Evolutionary conservation across 495 filamentous ascomycete species (phyloP).

Genomic region (Annulohypoxylon nitens): DNA sequence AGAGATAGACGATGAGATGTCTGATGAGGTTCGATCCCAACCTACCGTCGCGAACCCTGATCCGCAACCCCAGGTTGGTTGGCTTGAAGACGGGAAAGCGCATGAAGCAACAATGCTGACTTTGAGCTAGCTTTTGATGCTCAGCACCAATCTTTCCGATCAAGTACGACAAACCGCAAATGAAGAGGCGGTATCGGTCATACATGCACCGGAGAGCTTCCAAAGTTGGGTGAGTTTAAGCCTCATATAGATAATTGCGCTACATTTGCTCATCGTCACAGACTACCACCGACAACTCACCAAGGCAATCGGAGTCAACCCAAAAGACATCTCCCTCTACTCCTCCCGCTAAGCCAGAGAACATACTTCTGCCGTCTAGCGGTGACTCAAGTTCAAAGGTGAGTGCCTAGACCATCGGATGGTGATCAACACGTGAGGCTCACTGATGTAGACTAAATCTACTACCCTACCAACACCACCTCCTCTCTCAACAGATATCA

Average conservation of each 20-base stretch:
- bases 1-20: conserved; percentile 78
- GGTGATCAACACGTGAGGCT: conserved; percentile 38
- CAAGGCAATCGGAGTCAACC: conserved; percentile 44
- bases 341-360: conserved; percentile 35
- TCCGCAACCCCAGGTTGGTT: conserved; percentile 51
- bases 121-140: conserved; percentile 64
- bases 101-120: conserved; percentile 47
- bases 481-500: conserved; percentile 76
- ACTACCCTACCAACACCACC: conserved; percentile 63
- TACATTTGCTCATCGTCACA: conserved; percentile 34
- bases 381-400: conserved; percentile 55
- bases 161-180: conserved; percentile 66
- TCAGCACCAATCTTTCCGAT: conserved; percentile 70
- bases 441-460: conserved; percentile 57
- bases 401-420: conserved; percentile 15
- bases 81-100: conserved; percentile 50
- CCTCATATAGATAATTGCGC: neutral
- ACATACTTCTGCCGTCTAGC: conserved; percentile 46
- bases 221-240: conserved; percentile 74
- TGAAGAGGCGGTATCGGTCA: conserved; percentile 86
- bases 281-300: conserved; percentile 54
- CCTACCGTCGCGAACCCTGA: conserved; percentile 42
- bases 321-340: conserved; percentile 50
- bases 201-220: conserved; percentile 87
- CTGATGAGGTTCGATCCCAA: conserved; percentile 59